Base-by-base conservation (phyloP, 1,284 basidiomycete species). In the Rhodotorula sp. region DNA sequence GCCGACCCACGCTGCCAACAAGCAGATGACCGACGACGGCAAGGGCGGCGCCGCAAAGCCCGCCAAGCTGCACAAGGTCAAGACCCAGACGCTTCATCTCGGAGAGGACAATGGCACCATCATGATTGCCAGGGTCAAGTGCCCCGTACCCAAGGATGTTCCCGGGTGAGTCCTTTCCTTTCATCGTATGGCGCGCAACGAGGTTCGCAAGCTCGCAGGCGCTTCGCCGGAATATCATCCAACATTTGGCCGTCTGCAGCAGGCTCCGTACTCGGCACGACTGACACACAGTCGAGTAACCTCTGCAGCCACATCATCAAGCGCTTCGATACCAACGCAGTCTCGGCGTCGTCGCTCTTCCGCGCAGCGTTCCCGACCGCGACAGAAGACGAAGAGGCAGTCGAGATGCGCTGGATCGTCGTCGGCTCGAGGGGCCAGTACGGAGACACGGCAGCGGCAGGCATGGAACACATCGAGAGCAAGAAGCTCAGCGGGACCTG, bases 301-400 rank as follows among this genome's bases (percentile, higher is more conserved):
- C 15, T 46, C 39, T 21, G 21, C 64, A 75, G 72, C 3, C 79
- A 78, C 82, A 91, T 97, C 80, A 89, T 97, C 68, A 89, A 93
- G 74, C 89, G 96, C 71, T 97, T 93, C 80, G 96, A 99, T 84
- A 98, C 96, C 10, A 89, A 93, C 75, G 95, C 95, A 34, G 87
- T 99, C 82, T 93, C 91, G 71, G 89, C 96, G 26, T 97, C 94
- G 8, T 97, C 96, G 72, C 97, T 99, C 92, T 98, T 93, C 85
- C 92, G 93, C 77, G 93, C 95, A 39, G 93, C 95, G 0, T 99
- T 95, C 83, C 96, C 97, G 15, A 87, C 85, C 66, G 91, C 94
- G 1, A 84, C 85, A 47, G 91, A 93, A 4, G 85, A 87, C 59
- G 89, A 90, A 29, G 96, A 98, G 83, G 88, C 88, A 79, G 84